A percentile compares a stretch with the other conserved stretches of the same genome.
Conservation (phyloP, 371 early-diverging fungal genomes). For the Amoeboaphelidium protococcarum region DNA sequence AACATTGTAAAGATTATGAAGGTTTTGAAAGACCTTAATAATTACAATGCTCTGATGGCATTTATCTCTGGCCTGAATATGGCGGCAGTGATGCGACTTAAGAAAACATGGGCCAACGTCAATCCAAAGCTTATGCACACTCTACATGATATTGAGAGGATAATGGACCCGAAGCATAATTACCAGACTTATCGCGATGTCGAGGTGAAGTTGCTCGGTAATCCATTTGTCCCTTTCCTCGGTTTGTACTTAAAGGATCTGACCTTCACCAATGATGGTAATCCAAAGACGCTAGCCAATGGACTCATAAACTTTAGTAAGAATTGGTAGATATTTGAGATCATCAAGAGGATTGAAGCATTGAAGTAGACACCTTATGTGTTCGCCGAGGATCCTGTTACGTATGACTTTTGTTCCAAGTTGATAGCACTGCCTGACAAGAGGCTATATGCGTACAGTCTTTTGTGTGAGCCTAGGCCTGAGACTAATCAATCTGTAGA, state of each 20-base stretch:
- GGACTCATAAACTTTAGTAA: background rate
- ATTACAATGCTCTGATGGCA: conserved; percentile 73
- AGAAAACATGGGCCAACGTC: conserved; percentile 48
- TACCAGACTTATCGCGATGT: background rate
- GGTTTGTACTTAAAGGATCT: background rate
- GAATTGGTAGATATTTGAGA: background rate
- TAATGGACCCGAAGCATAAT: conserved; percentile 1
- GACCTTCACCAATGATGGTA: background rate
- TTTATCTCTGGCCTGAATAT: conserved; percentile 67
- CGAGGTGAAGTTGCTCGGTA: background rate
- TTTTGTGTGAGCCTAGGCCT: background rate
- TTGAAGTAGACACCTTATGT: background rate
- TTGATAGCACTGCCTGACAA: background rate
- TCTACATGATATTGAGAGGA: conserved; percentile 6
- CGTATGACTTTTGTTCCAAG: background rate
- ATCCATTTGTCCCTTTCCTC: background rate
- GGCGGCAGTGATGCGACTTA: conserved; percentile 59
- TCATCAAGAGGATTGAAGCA: background rate
- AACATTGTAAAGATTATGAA: background rate
- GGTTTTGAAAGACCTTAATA: conserved; percentile 37
- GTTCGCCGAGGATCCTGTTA: too few species aligned
- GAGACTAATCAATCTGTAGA: too few species aligned
- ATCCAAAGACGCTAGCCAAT: background rate
- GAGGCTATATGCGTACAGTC: background rate
- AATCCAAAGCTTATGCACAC: conserved; percentile 1